Conservation (phyloP, 306 rosid species). For the Hylodesmum podocarpum region DNA sequence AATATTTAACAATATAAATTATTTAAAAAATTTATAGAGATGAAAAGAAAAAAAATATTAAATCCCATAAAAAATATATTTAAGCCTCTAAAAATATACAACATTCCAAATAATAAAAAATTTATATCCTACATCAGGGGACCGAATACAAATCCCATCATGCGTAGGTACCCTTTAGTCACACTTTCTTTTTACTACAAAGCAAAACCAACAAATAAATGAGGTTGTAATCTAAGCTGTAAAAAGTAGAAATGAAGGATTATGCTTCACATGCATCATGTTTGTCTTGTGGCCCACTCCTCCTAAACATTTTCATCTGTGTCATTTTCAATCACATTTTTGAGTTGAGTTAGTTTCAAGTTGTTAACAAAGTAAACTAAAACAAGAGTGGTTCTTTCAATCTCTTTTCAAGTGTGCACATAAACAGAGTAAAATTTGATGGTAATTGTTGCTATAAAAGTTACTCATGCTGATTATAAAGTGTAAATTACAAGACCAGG, state of each 20-base stretch:
- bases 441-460: background rate
- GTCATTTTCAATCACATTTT: background rate
- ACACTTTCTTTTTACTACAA: background rate
- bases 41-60: too few species aligned
- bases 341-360: background rate
- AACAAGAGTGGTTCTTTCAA: background rate
- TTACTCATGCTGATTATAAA: background rate
- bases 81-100: background rate
- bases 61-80: too few species aligned
- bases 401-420: conserved; percentile 24
- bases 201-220: background rate
- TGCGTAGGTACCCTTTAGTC: background rate
- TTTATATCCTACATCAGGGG: background rate
- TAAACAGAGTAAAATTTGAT: background rate
- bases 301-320: background rate
- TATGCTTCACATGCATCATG: conserved; percentile 16
- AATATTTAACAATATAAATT: too few species aligned
- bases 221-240: background rate
- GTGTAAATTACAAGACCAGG: conserved; percentile 6
- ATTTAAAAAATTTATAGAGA: too few species aligned
- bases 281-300: conserved; percentile 12
- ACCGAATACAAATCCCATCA: background rate
- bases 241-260: conserved; percentile 3
- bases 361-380: background rate
- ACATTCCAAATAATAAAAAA: conserved; percentile 1